phyloP scores from a whole-genome alignment of 108 stramenopile genomes.

The Bacterosira constricta region DNA sequence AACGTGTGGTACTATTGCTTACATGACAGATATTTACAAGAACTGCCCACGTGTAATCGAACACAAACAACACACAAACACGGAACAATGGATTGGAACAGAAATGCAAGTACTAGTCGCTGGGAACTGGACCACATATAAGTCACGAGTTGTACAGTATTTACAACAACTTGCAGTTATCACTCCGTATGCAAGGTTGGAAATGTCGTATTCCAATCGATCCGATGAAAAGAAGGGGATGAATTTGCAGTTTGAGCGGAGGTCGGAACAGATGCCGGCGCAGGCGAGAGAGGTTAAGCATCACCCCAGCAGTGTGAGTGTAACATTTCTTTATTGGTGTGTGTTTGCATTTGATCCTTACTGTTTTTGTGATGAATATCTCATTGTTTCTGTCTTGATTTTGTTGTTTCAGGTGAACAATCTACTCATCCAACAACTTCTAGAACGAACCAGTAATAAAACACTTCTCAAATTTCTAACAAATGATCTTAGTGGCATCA shows the following conservation, averaged over 20 bases:
- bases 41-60: constrained; percentile 83
- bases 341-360: neutral
- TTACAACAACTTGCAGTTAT: constrained; percentile 96
- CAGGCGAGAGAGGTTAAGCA: constrained; percentile 91
- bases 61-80: constrained; percentile 75
- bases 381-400: neutral
- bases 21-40: constrained; percentile 76
- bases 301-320: constrained; percentile 86
- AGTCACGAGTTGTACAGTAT: constrained; percentile 88
- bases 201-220: constrained; percentile 67
- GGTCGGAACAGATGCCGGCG: constrained; percentile 91
- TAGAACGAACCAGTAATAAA: constrained; percentile 75
- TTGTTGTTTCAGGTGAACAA: constrained; percentile 69
- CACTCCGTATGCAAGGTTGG: constrained; percentile 92
- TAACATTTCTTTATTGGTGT: neutral
- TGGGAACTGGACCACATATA: constrained; percentile 94
- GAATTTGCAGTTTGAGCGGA: constrained; percentile 70
- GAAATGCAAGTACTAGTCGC: constrained; percentile 85
- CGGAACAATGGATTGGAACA: constrained; percentile 82
- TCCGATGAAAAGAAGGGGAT: constrained; percentile 68
- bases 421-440: constrained; percentile 90
- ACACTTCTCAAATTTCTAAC: constrained; percentile 79
- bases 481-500: constrained; percentile 75
- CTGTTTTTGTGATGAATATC: neutral
- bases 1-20: neutral